Percentiles rank a stretch among this genome's conserved stretches.
Conservation (phyloP, 2,329 filamentous ascomycete species). For the Colletotrichum liriopes region DNA sequence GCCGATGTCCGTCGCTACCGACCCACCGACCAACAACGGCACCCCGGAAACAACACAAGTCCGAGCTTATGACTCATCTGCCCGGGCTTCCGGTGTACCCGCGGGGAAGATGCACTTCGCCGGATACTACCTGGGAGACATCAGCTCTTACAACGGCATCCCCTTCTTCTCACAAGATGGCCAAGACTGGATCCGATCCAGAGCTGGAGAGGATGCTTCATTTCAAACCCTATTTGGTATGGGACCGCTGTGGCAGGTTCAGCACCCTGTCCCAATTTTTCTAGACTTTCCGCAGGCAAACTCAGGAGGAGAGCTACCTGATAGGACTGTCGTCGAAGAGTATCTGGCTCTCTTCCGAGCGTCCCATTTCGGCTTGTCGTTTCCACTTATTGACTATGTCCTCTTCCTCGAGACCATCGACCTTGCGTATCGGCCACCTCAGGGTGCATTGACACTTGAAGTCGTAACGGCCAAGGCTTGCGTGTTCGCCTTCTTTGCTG, state of each 20-base stretch:
- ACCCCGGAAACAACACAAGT: conserved; percentile 23
- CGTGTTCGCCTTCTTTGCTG: conserved; percentile 64
- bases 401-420: conserved; percentile 63
- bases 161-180: conserved; percentile 65
- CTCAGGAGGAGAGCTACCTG: conserved; percentile 53
- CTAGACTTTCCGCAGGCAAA: not conserved
- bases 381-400: conserved; percentile 64
- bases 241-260: conserved; percentile 45
- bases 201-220: conserved; percentile 57
- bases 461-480: conserved; percentile 60
- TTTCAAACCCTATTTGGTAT: conserved; percentile 47
- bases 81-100: conserved; percentile 30
- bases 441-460: conserved; percentile 44
- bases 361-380: conserved; percentile 59
- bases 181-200: conserved; percentile 63
- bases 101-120: conserved; percentile 62
- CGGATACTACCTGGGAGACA: conserved; percentile 62
- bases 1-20: conserved; percentile 20
- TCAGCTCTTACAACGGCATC: conserved; percentile 64
- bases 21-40: conserved; percentile 27
- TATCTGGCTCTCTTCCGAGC: conserved; percentile 46
- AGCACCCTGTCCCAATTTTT: conserved; percentile 40
- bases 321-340: conserved; percentile 49
- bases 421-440: conserved; percentile 57
- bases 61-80: conserved; percentile 32